Evolutionary conservation across 805 yeast species (phyloP).

Genomic region (Schizosaccharomyces japonicus): DNA sequence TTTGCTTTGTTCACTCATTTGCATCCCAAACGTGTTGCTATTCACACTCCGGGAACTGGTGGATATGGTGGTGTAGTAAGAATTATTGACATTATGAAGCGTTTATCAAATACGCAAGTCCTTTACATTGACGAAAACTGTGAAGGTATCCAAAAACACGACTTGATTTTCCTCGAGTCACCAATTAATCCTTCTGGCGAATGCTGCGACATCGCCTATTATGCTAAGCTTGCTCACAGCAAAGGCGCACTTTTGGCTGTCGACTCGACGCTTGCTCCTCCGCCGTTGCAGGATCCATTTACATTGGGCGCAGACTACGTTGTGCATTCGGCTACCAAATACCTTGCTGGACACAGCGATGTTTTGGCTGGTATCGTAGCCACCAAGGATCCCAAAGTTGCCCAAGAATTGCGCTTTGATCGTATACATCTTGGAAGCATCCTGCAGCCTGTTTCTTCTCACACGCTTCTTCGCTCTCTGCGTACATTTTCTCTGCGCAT

Average conservation of each 20-base stretch:
- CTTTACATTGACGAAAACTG: constrained; percentile 14
- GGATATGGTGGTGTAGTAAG: constrained; percentile 75
- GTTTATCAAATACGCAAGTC: constrained; percentile 34
- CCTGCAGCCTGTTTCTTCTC: constrained; percentile 55
- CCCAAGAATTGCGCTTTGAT: constrained; percentile 29
- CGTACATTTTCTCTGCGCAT: constrained; percentile 62
- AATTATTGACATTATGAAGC: constrained; percentile 34
- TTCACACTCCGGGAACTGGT: constrained; percentile 24
- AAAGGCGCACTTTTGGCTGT: constrained; percentile 50
- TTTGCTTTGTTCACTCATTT: constrained; percentile 44
- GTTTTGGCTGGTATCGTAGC: constrained; percentile 58
- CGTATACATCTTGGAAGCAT: constrained; percentile 56
- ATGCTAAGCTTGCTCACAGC: constrained; percentile 47
- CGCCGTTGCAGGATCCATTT: constrained; percentile 66
- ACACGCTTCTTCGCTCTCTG: constrained; percentile 49
- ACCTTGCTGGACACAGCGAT: constrained; percentile 90
- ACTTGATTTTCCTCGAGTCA: constrained; percentile 61
- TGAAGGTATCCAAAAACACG: constrained; percentile 37
- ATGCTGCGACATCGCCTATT: constrained; percentile 34
- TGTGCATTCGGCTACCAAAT: constrained; percentile 85
- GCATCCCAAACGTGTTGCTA: constrained; percentile 51
- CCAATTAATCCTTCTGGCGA: constrained; percentile 72
- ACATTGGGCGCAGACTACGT: constrained; percentile 64
- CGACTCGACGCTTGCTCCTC: constrained; percentile 87
- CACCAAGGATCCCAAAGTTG: constrained; percentile 30